These are phyloP conservation scores for Corymbia citriodora DNA, from an alignment of 441 rosid species.

Conservation along the genomic window DNA sequence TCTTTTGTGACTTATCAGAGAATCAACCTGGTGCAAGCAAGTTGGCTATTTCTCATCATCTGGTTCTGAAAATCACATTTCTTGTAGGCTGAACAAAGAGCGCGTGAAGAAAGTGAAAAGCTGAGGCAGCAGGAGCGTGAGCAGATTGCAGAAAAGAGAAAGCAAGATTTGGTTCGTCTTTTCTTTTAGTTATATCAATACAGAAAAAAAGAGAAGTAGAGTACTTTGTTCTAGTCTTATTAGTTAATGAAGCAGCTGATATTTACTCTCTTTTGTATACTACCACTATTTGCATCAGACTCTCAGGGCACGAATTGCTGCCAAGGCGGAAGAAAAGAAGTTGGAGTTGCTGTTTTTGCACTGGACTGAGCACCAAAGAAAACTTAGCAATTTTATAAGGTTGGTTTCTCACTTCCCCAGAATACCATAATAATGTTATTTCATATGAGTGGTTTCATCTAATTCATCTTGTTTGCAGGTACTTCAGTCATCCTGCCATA, in stretches of 20 bases:
- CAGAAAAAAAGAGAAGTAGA: not conserved
- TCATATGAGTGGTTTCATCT: not conserved
- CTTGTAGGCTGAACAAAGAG: constrained; percentile 72
- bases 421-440: not conserved
- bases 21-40: not conserved
- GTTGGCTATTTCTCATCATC: not conserved
- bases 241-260: not conserved
- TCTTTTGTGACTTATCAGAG: not conserved
- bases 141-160: constrained; percentile 73
- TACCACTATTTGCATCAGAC: constrained; percentile 27
- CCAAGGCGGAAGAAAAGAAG: constrained; percentile 79
- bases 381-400: constrained; percentile 93
- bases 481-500: not conserved
- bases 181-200: not conserved
- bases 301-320: constrained; percentile 89
- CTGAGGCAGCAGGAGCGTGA: constrained; percentile 90
- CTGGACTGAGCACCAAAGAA: constrained; percentile 77
- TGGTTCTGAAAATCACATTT: not conserved
- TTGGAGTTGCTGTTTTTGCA: constrained; percentile 55
- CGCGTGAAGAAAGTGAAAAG: constrained; percentile 87
- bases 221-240: not conserved
- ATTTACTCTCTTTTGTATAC: not conserved
- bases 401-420: not conserved
- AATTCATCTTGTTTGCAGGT: not conserved
- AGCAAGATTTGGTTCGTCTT: constrained; percentile 79